Base-by-base conservation (phyloP, 805 yeast species). In the Starmerella bombi region DNA sequence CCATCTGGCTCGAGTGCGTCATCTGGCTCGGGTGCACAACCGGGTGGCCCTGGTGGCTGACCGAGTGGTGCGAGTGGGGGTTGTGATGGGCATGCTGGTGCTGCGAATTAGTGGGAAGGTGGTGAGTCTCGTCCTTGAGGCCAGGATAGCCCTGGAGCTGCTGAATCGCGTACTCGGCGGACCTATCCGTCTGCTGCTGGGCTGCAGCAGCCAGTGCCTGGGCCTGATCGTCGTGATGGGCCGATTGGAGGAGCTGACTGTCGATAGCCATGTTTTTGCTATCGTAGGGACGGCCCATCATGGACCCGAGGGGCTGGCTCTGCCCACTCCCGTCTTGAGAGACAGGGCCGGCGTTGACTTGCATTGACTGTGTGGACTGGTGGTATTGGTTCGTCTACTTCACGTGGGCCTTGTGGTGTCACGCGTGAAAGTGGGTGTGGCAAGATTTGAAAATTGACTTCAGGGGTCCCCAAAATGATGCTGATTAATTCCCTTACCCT, bases 381-480 rank as follows among this genome's bases (percentile, higher is more conserved):
- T 16, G 21, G 27, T 7, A 15, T 20, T 15, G 12, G 18, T 14
- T 20, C 15, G 8, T 18, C 27, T 23, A 33, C 32, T 46, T 46
- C 50, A 46, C 50, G 50, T 46, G 50, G 50, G 40, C 37, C 45
- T 32, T 32, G 40, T 44, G 50, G 50, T 46, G 48, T 45, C 50
- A 46, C 50, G 50, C 25, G 35, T 20, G 25, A 37, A 18, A 21
- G 36, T 20, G 27, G 16, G 27, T 15, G 22, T 25, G 27, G 9
- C 5, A 30, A 22, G 19, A 20, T 6, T 31, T 34, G 38, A n/a
- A 5, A 28, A 23, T 7, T 17, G 5, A n/a, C n/a, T n/a, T n/a
- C n/a, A n/a, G n/a, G n/a, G n/a, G n/a, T n/a, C n/a, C n/a, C n/a
- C n/a, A n/a, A n/a, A n/a, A 8, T 28, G 31, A 10, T 28, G n/a